A percentile compares a stretch with the other conserved stretches of the same genome.
phyloP scores from a whole-genome alignment of 352 stramenopile species.

The Pythium sukuiense region DNA sequence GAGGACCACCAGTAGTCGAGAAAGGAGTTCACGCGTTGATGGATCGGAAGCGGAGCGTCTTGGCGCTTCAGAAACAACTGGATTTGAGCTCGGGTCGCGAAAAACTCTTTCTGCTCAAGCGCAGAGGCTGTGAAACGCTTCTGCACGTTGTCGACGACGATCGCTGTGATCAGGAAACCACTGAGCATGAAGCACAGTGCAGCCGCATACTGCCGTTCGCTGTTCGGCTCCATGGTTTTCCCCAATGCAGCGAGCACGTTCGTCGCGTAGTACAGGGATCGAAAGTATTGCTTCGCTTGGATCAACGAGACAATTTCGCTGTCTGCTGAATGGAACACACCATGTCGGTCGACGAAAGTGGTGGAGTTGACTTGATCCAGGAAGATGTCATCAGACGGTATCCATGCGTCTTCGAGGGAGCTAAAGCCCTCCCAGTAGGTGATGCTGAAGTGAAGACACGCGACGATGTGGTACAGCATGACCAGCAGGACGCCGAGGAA shows the following conservation, averaged over 20 bases:
- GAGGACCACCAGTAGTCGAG: neutral
- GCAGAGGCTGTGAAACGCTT: conserved; percentile 18
- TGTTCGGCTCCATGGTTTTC: neutral
- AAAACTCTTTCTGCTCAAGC: neutral
- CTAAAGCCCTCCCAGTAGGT: conserved; percentile 38
- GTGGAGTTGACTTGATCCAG: conserved; percentile 13
- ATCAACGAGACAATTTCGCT: conserved; percentile 33
- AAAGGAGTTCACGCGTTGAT: neutral
- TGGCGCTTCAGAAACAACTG: neutral
- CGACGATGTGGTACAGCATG: conserved; percentile 58
- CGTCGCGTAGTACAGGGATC: conserved; percentile 56
- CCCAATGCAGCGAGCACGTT: conserved; percentile 43
- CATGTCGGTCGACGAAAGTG: conserved; percentile 33
- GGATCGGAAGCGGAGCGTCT: neutral
- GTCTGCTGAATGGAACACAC: conserved; percentile 21
- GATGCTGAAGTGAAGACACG: conserved; percentile 44
- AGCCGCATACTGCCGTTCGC: neutral
- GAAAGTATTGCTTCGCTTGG: conserved; percentile 51
- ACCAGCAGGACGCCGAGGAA: conserved; percentile 41
- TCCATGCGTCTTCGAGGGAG: conserved; percentile 31
- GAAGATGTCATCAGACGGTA: conserved; percentile 9
- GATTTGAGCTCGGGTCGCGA: neutral
- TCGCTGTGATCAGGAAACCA: neutral
- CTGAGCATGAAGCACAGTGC: neutral
- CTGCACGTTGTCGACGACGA: neutral